phyloP scores from a whole-genome alignment of 73 alveolate genomes.

The Durusdinium trenchii region DNA sequence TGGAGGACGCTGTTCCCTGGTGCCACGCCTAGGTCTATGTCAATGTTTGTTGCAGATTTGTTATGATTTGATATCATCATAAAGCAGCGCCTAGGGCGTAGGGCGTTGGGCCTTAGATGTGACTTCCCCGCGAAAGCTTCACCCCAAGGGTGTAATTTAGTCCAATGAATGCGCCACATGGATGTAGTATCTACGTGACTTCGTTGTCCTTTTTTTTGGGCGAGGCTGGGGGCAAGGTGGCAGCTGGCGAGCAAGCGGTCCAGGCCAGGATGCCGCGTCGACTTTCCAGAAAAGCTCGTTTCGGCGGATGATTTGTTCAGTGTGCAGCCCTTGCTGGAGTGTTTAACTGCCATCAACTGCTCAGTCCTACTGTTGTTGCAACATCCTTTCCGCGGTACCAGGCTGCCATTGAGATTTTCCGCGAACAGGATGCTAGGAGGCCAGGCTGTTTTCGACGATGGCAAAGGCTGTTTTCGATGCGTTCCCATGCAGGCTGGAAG shows the following conservation, averaged over 20 bases:
- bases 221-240: constrained; percentile 47
- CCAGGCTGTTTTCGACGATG: not conserved
- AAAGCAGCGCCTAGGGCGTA: not conserved
- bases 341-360: not conserved
- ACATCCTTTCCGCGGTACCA: not conserved
- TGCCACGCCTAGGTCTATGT: not conserved
- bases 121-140: no score
- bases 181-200: not conserved
- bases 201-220: not conserved
- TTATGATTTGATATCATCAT: not conserved
- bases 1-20: constrained; percentile 72
- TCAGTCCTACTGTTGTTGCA: not conserved
- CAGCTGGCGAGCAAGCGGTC: constrained; percentile 37
- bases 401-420: constrained; percentile 65
- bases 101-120: not conserved
- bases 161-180: no score
- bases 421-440: constrained; percentile 80
- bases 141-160: no score
- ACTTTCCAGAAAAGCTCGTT: not conserved
- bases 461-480: not conserved
- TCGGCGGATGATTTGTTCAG: not conserved
- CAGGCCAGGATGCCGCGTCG: constrained; percentile 21
- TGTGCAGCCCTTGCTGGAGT: not conserved
- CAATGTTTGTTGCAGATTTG: not conserved
- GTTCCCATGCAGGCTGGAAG: constrained; percentile 44